Percentiles rank a stretch among this genome's conserved stretches.
phyloP scores from a whole-genome alignment of 768 basidiomycete species.

The Mycena vulgaris region DNA sequence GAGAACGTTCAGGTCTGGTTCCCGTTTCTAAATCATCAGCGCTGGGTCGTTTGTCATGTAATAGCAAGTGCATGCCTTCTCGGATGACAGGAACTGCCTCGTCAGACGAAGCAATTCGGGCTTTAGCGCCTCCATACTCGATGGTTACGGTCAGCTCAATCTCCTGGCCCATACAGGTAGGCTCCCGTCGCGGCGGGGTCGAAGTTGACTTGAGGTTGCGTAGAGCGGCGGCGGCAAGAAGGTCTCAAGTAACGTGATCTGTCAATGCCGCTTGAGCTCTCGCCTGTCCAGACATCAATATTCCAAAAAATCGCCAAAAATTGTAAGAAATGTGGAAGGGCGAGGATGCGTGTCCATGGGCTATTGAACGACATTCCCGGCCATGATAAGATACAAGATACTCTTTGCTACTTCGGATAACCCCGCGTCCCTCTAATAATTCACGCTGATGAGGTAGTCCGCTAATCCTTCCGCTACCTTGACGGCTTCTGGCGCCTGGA shows the following conservation, averaged over 20 bases:
- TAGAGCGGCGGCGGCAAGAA: neutral
- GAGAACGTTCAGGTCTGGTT: constrained; percentile 51
- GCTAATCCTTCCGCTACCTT: constrained; percentile 77
- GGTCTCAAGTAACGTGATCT: neutral
- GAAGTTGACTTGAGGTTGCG: neutral
- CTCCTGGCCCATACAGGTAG: constrained; percentile 31
- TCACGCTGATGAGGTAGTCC: constrained; percentile 79
- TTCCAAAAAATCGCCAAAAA: neutral
- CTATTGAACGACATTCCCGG: constrained; percentile 4
- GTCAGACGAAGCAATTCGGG: constrained; percentile 21
- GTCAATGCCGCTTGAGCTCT: too few relatives aligned
- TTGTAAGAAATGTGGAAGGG: neutral
- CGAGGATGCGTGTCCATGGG: neutral
- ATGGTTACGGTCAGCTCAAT: constrained; percentile 49
- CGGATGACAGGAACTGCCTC: constrained; percentile 47
- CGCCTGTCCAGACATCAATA: too few relatives aligned
- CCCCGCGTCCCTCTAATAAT: constrained; percentile 60
- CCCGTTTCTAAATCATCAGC: neutral
- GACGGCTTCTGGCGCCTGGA: constrained; percentile 77
- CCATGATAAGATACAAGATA: constrained; percentile 36
- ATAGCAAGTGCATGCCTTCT: constrained; percentile 28
- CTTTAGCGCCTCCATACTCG: constrained; percentile 35
- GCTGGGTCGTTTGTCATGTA: neutral
- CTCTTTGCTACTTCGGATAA: constrained; percentile 30
- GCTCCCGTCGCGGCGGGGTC: neutral